Conservation (phyloP, 164 flowering plant genomes). For the Tetrastigma voinierianum region DNA sequence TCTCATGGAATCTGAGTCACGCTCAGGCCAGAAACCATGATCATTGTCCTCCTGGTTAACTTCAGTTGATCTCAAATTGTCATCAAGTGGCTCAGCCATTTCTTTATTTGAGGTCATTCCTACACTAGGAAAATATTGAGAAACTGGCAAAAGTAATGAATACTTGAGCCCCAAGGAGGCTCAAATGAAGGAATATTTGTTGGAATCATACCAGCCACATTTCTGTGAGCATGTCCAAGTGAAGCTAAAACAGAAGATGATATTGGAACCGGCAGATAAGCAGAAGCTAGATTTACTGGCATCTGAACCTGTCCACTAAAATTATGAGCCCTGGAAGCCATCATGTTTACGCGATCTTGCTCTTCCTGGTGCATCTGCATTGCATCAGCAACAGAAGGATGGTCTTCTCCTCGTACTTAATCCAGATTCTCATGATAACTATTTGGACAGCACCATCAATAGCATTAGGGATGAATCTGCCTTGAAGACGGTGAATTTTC, state of each 20-base stretch:
- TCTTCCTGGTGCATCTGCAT: constrained; percentile 73
- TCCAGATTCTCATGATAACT: constrained; percentile 41
- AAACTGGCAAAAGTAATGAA: constrained; percentile 55
- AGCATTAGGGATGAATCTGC: constrained; percentile 45
- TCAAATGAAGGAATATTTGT: constrained; percentile 57
- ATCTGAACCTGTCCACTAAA: constrained; percentile 66
- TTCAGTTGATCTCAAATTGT: constrained; percentile 43
- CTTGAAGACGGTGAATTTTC: constrained; percentile 51
- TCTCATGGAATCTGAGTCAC: constrained; percentile 43
- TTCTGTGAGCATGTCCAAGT: constrained; percentile 69
- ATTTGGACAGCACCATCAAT: constrained; percentile 34
- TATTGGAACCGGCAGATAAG: constrained; percentile 60
- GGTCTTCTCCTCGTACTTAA: constrained; percentile 42
- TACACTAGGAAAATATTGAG: constrained; percentile 56
- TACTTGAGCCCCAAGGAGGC: constrained; percentile 57
- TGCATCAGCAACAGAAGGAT: constrained; percentile 41
- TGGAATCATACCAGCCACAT: constrained; percentile 63
- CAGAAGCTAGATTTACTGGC: constrained; percentile 60
- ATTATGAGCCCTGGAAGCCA: constrained; percentile 55
- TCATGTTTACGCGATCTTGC: constrained; percentile 85
- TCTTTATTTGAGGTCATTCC: constrained; percentile 57
- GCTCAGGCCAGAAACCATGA: constrained; percentile 62
- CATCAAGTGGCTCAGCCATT: constrained; percentile 43
- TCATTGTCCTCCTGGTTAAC: constrained; percentile 43
- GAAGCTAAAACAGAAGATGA: constrained; percentile 66